These are phyloP conservation scores for Hygrophila difformis DNA, from an alignment of 257 asterid genomes.

Conservation along the genomic window DNA sequence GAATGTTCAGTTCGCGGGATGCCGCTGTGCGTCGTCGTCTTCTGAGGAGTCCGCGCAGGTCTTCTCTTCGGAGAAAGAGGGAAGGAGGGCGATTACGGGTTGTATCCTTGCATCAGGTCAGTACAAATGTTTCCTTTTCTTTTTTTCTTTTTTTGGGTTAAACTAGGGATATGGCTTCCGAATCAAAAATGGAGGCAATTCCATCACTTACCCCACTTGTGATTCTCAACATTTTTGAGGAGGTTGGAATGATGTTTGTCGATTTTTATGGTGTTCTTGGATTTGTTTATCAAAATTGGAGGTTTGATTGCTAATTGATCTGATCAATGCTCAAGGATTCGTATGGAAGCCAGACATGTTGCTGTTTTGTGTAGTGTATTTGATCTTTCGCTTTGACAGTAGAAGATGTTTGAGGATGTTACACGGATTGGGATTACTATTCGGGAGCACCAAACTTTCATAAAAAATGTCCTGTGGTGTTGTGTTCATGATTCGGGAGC, in stretches of 20 bases:
- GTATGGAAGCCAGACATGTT: too few relatives aligned
- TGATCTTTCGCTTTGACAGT: too few relatives aligned
- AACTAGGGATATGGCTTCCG: too few relatives aligned
- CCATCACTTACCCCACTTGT: too few relatives aligned
- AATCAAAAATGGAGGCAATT: too few relatives aligned
- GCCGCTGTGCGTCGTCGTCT: slow-evolving; percentile 49
- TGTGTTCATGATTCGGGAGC: neutral
- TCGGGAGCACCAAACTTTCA: neutral
- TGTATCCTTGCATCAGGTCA: slow-evolving; percentile 65
- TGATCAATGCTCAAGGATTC: too few relatives aligned
- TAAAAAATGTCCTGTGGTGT: neutral
- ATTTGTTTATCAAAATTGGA: too few relatives aligned
- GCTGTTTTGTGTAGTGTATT: too few relatives aligned
- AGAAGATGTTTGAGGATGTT: neutral
- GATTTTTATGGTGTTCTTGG: neutral
- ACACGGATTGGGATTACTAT: neutral
- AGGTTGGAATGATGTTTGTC: neutral
- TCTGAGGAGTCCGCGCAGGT: slow-evolving; percentile 20
- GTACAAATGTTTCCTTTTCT: neutral
- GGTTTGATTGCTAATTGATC: too few relatives aligned
- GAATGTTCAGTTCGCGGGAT: slow-evolving; percentile 21
- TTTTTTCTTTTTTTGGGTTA: too few relatives aligned
- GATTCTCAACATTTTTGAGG: too few relatives aligned
- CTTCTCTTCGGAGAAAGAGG: slow-evolving; percentile 22
- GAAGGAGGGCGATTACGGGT: slow-evolving; percentile 71